phyloP scores from a whole-genome alignment of 2,329 filamentous ascomycete species.

The Xylogone sp. region DNA sequence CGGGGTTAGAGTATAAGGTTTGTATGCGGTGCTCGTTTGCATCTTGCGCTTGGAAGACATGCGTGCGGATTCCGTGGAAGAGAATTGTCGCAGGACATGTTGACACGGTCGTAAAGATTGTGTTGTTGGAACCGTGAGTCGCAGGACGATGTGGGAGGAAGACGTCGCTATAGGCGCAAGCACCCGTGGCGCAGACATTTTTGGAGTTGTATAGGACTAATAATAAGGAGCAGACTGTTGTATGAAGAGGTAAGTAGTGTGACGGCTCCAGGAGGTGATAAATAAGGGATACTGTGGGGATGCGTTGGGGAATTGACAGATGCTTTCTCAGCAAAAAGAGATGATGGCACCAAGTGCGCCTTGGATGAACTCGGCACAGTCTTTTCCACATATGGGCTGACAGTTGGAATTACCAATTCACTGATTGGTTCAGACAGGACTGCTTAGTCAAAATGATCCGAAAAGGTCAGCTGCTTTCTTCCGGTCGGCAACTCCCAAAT shows the following conservation, averaged over 20 bases:
- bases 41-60: constrained; percentile 56
- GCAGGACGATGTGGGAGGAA: constrained; percentile 21
- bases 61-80: constrained; percentile 36
- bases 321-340: constrained; percentile 2
- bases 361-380: neutral
- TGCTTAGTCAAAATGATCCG: neutral
- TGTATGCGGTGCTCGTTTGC: constrained; percentile 63
- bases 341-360: neutral
- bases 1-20: constrained; percentile 53
- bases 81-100: constrained; percentile 40
- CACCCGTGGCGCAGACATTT: constrained; percentile 25
- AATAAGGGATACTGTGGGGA: neutral
- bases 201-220: neutral
- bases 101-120: constrained; percentile 34
- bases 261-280: neutral
- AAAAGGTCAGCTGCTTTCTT: neutral
- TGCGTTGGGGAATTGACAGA: neutral
- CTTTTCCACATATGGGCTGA: neutral
- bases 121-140: constrained; percentile 23
- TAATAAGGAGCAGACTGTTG: neutral
- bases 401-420: neutral
- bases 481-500: neutral
- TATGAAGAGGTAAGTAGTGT: neutral
- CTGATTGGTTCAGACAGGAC: neutral
- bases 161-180: constrained; percentile 24